phyloP scores from a whole-genome alignment of 2,329 filamentous ascomycete species.

The Lasiodiplodia sp. region DNA sequence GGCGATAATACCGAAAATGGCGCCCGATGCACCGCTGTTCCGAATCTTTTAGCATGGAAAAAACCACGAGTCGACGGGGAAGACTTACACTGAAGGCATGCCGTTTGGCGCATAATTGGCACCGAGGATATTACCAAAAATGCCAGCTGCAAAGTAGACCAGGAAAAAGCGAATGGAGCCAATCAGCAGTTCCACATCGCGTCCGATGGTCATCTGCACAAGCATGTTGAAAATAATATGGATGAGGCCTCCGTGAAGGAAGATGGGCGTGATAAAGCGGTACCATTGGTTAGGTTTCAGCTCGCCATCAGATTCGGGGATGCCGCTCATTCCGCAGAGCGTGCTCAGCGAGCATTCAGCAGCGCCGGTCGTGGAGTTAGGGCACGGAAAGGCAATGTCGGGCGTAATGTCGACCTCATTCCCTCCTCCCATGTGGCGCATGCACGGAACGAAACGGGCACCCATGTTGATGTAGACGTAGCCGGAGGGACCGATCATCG shows the following conservation, averaged over 20 bases:
- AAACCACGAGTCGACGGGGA: background rate
- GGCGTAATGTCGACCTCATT: slow-evolving; percentile 72
- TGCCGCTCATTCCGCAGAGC: slow-evolving; percentile 83
- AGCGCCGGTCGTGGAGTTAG: slow-evolving; percentile 72
- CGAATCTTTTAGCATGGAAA: background rate
- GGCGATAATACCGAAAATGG: slow-evolving; percentile 90
- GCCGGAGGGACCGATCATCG: slow-evolving; percentile 93
- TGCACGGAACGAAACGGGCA: slow-evolving; percentile 88
- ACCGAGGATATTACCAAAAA: slow-evolving; percentile 94
- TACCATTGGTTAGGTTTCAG: slow-evolving; percentile 90
- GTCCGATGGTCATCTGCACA: slow-evolving; percentile 85
- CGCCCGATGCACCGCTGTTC: slow-evolving; percentile 81
- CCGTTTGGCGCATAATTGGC: slow-evolving; percentile 88
- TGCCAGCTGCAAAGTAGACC: slow-evolving; percentile 89
- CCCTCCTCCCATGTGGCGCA: slow-evolving; percentile 66
- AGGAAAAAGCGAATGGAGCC: slow-evolving; percentile 86
- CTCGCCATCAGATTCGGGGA: slow-evolving; percentile 61
- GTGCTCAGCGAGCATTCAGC: slow-evolving; percentile 75
- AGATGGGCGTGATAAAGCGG: slow-evolving; percentile 94
- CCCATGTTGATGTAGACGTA: slow-evolving; percentile 97
- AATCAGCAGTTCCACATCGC: slow-evolving; percentile 91
- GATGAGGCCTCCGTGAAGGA: slow-evolving; percentile 90
- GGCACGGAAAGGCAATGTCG: slow-evolving; percentile 75
- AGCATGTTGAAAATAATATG: slow-evolving; percentile 97
- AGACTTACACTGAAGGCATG: slow-evolving; percentile 66